A percentile compares a stretch with the other conserved stretches of the same genome.
Evolutionary conservation across 306 rosid species (phyloP).

Genomic region (Pyrus bretschneideri): DNA sequence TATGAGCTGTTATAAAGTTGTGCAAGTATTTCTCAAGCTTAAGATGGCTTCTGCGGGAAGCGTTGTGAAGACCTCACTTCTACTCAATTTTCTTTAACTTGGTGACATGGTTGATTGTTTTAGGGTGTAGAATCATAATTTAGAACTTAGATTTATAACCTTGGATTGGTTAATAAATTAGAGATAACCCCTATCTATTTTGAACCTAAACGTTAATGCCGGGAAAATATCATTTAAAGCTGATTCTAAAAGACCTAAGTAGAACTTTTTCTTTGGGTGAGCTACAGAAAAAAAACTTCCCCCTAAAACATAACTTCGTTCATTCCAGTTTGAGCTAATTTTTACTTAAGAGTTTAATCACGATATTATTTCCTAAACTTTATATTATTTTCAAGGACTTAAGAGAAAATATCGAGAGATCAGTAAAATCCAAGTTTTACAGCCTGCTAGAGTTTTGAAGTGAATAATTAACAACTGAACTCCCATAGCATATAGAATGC

Average conservation of each 20-base stretch:
- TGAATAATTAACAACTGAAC: neutral
- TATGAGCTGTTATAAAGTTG: neutral
- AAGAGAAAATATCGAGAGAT: neutral
- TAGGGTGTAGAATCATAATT: too few species aligned
- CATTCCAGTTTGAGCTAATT: neutral
- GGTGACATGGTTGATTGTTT: too few species aligned
- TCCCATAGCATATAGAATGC: neutral
- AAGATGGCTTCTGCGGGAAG: too few species aligned
- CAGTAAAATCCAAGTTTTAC: neutral
- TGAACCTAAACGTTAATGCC: too few species aligned
- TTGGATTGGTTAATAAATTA: too few species aligned
- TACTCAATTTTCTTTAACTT: too few species aligned
- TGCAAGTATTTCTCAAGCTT: neutral
- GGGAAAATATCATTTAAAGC: neutral
- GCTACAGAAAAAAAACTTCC: neutral
- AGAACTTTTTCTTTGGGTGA: neutral
- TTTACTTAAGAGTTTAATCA: neutral
- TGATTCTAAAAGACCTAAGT: neutral
- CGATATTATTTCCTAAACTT: neutral
- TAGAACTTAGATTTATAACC: too few species aligned
- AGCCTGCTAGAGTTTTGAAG: neutral
- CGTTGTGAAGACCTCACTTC: too few species aligned
- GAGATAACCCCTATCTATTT: too few species aligned
- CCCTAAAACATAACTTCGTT: neutral
- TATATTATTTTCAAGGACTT: neutral